Evolutionary conservation across 2,329 filamentous ascomycete genomes (phyloP).

Genomic region (Aspergillus oerlinghausenensis): DNA sequence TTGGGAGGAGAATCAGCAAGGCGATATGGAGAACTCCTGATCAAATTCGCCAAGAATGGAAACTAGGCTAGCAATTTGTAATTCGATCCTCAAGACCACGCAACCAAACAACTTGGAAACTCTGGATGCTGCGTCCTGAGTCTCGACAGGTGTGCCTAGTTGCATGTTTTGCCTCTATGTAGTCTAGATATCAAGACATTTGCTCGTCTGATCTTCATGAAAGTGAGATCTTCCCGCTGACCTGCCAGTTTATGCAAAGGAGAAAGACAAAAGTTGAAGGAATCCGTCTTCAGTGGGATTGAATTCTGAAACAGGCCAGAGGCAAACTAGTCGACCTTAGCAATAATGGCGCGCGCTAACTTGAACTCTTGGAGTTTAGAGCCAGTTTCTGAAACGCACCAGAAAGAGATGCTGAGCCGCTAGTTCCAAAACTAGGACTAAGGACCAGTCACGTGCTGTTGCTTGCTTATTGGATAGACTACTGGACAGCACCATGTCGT

Average conservation of each 20-base stretch:
- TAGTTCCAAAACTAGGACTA: not conserved
- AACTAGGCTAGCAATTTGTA: not conserved
- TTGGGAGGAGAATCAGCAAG: not conserved
- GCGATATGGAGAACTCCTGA: not conserved
- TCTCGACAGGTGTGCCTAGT: not conserved
- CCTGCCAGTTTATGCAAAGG: not conserved
- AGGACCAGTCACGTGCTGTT: not conserved
- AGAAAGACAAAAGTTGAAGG: not conserved
- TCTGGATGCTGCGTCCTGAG: not conserved
- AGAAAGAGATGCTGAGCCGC: not conserved
- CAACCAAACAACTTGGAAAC: not conserved
- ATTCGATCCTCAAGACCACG: not conserved
- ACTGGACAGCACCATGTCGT: not conserved
- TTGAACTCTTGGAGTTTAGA: not conserved
- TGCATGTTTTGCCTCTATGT: not conserved
- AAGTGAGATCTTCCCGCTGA: not conserved
- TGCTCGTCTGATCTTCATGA: not conserved
- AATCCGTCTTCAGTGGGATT: not conserved
- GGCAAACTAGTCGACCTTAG: not conserved
- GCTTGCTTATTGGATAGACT: not conserved
- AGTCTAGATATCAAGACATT: not conserved
- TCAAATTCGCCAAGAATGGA: not conserved
- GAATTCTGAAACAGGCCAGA: not conserved
- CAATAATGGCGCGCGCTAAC: not conserved
- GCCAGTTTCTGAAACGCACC: not conserved